Conservation (phyloP, 176 grass and related monocot species). For the Phoenix dactylifera region DNA sequence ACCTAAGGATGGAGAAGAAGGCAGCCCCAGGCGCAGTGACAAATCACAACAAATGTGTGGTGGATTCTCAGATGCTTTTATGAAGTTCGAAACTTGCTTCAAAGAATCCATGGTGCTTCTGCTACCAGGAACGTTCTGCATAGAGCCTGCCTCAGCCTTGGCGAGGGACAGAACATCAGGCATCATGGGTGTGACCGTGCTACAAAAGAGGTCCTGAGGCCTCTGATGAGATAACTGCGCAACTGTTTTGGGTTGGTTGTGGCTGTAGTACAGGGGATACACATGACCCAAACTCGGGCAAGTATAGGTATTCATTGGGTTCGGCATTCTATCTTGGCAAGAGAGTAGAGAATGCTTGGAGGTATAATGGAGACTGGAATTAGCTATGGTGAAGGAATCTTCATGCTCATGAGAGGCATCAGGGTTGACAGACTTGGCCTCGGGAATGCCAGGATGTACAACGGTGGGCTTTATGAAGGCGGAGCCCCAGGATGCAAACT, state of each 20-base stretch:
- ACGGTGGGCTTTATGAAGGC: slow-evolving; percentile 21
- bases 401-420: neutral
- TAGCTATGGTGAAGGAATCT: neutral
- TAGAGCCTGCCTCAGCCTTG: neutral
- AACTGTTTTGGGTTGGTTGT: slow-evolving; percentile 1
- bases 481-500: slow-evolving; percentile 14
- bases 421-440: neutral
- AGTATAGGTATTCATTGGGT: neutral
- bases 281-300: slow-evolving; percentile 6
- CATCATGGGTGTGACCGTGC: neutral
- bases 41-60: slow-evolving; percentile 15
- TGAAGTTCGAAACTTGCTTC: neutral
- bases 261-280: slow-evolving; percentile 15
- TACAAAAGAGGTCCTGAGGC: neutral
- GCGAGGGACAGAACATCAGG: neutral
- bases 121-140: neutral
- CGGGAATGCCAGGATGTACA: slow-evolving; percentile 5
- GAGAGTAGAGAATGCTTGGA: neutral
- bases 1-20: slow-evolving; percentile 19
- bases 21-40: slow-evolving; percentile 30
- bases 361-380: neutral
- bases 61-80: neutral
- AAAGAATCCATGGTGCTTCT: slow-evolving; percentile 12
- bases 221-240: slow-evolving; percentile 5
- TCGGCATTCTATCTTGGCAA: neutral